Percentiles rank a stretch among this genome's conserved stretches.
Conservation (phyloP, 805 yeast genomes). For the Pichia heedii region DNA sequence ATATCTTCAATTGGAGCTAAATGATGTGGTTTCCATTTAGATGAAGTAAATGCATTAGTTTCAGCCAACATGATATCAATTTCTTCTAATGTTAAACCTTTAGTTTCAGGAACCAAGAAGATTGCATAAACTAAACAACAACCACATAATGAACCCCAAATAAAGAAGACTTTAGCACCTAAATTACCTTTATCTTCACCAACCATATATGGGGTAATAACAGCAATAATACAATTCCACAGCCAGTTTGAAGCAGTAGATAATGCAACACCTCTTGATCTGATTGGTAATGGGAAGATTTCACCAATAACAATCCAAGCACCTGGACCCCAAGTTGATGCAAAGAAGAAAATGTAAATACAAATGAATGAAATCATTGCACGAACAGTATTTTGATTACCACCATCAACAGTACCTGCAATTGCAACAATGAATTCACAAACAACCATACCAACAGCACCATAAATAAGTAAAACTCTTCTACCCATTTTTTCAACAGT, state of each 20-base stretch:
- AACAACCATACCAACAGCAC: conserved; percentile 40
- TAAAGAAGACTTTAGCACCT: conserved; percentile 58
- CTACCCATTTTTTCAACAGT: conserved; percentile 54
- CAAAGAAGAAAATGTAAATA: conserved; percentile 65
- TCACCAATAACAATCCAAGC: conserved; percentile 62
- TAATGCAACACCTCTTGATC: conserved; percentile 65
- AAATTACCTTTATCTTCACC: conserved; percentile 54
- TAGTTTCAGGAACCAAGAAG: conserved; percentile 70
- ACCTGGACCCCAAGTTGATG: conserved; percentile 79
- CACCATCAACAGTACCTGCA: conserved; percentile 25
- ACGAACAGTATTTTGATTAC: conserved; percentile 21
- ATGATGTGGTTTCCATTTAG: conserved; percentile 28
- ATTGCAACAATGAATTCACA: conserved; percentile 54
- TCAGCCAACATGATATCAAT: conserved; percentile 43
- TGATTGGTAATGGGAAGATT: conserved; percentile 60
- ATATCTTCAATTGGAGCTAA: background rate
- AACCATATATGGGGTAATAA: conserved; percentile 65
- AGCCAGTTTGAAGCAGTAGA: conserved; percentile 76
- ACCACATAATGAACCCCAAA: conserved; percentile 50
- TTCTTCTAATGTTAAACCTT: conserved; percentile 75
- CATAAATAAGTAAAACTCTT: conserved; percentile 38
- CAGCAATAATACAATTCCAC: conserved; percentile 69
- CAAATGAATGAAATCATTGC: conserved; percentile 38
- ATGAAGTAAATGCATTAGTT: conserved; percentile 28
- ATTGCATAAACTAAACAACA: conserved; percentile 54